Conservation (phyloP, 2,329 filamentous ascomycete genomes). For the Ophioceras dolichostomum region DNA sequence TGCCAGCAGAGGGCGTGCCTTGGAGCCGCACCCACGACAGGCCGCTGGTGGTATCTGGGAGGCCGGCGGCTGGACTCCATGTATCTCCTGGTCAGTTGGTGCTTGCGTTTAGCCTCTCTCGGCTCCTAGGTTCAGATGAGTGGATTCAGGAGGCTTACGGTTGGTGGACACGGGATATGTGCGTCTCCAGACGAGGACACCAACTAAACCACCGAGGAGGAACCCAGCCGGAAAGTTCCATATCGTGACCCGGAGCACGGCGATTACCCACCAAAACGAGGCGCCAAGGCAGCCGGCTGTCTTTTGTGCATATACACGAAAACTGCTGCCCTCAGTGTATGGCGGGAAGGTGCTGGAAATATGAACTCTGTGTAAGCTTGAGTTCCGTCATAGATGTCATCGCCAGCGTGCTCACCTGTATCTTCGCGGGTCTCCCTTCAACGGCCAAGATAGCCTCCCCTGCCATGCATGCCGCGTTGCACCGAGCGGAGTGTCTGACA, state of each 20-base stretch:
- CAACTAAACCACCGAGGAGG: neutral
- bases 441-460: conserved; percentile 2
- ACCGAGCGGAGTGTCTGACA: neutral
- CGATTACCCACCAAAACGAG: neutral
- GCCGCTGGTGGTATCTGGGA: no score
- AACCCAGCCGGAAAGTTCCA: neutral
- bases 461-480: conserved; percentile 2
- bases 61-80: no score
- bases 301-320: neutral
- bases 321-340: neutral
- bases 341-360: conserved; percentile 4
- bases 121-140: no score
- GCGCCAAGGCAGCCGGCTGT: neutral
- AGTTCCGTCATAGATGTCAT: no score
- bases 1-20: neutral
- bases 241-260: neutral
- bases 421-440: conserved; percentile 2
- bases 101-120: no score
- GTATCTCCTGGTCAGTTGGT: neutral
- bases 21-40: no score
- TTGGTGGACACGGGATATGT: no score
- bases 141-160: no score
- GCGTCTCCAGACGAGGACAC: neutral
- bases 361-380: no score
- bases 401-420: no score